Percentiles rank a stretch among this genome's conserved stretches.
Conservation (phyloP, 169 alveolate species). For the Cryptosporidium andersoni region DNA sequence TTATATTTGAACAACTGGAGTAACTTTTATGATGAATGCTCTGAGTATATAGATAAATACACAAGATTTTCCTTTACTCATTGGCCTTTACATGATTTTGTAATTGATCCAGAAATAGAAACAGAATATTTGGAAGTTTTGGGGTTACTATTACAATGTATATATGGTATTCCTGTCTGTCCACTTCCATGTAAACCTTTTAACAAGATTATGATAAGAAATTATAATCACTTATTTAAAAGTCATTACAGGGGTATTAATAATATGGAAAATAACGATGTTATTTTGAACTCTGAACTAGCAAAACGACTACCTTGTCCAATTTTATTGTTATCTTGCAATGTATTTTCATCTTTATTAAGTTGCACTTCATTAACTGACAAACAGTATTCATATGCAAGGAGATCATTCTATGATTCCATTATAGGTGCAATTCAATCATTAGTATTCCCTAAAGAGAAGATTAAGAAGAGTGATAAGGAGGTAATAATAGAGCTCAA, state of each 20-base stretch:
- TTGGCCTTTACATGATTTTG: background rate
- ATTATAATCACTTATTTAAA: conserved; percentile 9
- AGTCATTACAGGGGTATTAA: background rate
- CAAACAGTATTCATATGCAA: conserved; percentile 50
- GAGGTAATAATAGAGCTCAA: background rate
- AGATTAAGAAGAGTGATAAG: background rate
- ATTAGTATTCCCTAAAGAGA: background rate
- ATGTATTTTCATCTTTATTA: conserved; percentile 15
- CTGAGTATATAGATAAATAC: background rate
- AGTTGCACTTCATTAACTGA: conserved; percentile 61
- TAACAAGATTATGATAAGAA: background rate
- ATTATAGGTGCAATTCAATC: conserved; percentile 29
- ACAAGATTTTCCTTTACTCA: background rate
- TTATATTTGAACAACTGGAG: background rate
- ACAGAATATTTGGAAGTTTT: conserved; percentile 58
- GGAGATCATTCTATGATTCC: conserved; percentile 18
- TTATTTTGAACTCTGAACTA: conserved; percentile 2
- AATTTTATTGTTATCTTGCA: conserved; percentile 20
- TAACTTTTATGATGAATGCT: background rate
- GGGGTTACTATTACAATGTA: conserved; percentile 31
- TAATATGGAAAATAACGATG: background rate
- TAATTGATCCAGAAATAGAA: conserved; percentile 30
- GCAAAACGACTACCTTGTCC: conserved; percentile 32
- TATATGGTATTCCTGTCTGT: conserved; percentile 69
- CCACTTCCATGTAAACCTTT: conserved; percentile 54